Evolutionary conservation across 1,284 basidiomycete genomes (phyloP).

Genomic region (Trichosporon ovoides): DNA sequence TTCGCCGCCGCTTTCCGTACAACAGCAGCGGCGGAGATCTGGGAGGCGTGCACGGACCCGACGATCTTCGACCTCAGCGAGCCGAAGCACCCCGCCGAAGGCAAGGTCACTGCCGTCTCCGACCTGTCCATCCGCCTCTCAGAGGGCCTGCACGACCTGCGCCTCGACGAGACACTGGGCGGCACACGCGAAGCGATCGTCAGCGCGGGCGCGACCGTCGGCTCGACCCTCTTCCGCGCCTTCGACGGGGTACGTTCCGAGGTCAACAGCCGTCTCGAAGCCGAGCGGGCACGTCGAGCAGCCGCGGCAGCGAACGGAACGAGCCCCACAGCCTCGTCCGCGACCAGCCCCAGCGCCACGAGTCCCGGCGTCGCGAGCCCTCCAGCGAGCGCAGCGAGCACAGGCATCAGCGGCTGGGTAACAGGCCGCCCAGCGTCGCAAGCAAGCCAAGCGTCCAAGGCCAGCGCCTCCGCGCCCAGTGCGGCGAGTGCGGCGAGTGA

Average conservation of each 20-base stretch:
- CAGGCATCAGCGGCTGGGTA: too few relatives aligned
- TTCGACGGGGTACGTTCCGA: slow-evolving; percentile 67
- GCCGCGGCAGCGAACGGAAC: slow-evolving; percentile 6
- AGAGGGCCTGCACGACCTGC: slow-evolving; percentile 85
- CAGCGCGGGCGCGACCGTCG: slow-evolving; percentile 66
- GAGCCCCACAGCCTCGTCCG: too few relatives aligned
- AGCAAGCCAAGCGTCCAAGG: neutral
- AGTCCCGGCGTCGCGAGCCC: too few relatives aligned
- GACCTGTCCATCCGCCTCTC: slow-evolving; percentile 77
- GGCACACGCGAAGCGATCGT: slow-evolving; percentile 81
- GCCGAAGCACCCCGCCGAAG: slow-evolving; percentile 81
- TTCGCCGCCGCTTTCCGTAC: slow-evolving; percentile 80
- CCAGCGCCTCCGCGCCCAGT: neutral
- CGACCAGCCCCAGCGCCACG: too few relatives aligned
- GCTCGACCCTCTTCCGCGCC: slow-evolving; percentile 76
- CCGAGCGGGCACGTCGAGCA: slow-evolving; percentile 16
- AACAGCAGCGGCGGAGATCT: slow-evolving; percentile 77
- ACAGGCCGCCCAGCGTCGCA: neutral
- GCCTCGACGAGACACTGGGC: slow-evolving; percentile 79
- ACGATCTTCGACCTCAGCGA: slow-evolving; percentile 87
- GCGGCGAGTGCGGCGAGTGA: neutral
- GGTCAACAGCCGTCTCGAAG: slow-evolving; percentile 35
- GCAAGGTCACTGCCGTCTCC: slow-evolving; percentile 77
- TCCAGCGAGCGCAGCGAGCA: too few relatives aligned
- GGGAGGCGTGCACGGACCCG: slow-evolving; percentile 81